These are phyloP conservation scores for Mycena filopes DNA, from an alignment of 768 basidiomycete species.

Conservation along the genomic window DNA sequence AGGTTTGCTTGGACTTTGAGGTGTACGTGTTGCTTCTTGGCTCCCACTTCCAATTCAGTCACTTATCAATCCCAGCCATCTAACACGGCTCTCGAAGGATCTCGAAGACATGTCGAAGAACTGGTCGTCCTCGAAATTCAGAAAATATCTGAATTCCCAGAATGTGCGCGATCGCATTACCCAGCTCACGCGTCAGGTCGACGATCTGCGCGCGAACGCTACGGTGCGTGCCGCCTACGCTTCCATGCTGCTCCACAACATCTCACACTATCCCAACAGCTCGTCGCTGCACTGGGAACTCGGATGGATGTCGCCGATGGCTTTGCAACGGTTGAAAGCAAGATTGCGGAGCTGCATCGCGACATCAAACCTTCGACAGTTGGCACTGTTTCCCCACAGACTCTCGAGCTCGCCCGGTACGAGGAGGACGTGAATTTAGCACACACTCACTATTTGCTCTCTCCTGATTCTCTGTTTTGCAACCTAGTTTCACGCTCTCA, in stretches of 20 bases:
- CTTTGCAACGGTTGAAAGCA: neutral
- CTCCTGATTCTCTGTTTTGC: neutral
- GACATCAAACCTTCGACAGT: neutral
- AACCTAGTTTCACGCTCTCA: slow-evolving; percentile 3
- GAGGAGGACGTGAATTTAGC: no score
- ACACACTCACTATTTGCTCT: neutral
- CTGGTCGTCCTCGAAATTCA: neutral
- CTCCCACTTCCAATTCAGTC: neutral
- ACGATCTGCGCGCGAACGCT: neutral
- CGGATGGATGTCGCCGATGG: neutral
- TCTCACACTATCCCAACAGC: neutral
- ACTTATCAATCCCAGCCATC: no score
- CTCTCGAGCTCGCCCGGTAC: neutral
- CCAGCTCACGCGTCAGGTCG: neutral
- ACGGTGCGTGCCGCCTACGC: neutral
- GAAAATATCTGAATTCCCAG: neutral
- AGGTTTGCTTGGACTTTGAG: neutral
- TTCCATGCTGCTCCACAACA: neutral
- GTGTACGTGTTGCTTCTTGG: neutral
- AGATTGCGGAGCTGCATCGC: neutral
- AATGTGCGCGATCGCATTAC: neutral
- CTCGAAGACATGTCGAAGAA: neutral
- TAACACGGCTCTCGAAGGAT: neutral
- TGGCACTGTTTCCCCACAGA: neutral
- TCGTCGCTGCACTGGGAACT: neutral